These are phyloP conservation scores for Murraya paniculata DNA, from an alignment of 345 rosid species.

Conservation along the genomic window DNA sequence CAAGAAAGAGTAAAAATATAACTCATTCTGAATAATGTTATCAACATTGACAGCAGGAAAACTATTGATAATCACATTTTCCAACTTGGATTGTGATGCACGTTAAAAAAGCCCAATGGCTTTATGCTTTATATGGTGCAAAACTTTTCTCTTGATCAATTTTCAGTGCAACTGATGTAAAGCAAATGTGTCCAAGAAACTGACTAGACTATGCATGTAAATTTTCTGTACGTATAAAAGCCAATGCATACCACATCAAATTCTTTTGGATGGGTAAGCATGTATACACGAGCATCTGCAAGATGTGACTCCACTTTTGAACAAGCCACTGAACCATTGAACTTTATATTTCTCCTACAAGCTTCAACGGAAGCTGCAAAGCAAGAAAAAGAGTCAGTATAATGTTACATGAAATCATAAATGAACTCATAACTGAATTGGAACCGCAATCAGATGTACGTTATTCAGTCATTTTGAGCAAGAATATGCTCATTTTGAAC, in stretches of 20 bases:
- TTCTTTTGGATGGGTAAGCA: constrained; percentile 95
- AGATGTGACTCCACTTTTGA: constrained; percentile 93
- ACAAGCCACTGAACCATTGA: constrained; percentile 82
- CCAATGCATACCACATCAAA: constrained; percentile 76
- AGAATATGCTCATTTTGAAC: not conserved
- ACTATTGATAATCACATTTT: not conserved
- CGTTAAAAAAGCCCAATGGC: not conserved
- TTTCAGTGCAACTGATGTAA: not conserved
- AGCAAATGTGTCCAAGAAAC: constrained; percentile 4
- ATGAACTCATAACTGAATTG: not conserved
- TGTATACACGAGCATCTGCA: constrained; percentile 91
- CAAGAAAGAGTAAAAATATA: constrained; percentile 4
- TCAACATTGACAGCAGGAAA: not conserved
- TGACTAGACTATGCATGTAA: not conserved
- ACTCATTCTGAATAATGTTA: not conserved
- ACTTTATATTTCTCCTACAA: constrained; percentile 86
- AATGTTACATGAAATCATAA: not conserved
- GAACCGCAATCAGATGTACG: not conserved
- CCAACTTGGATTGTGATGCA: not conserved
- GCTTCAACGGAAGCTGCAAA: constrained; percentile 83
- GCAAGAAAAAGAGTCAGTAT: not conserved
- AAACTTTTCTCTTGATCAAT: not conserved
- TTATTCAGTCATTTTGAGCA: not conserved
- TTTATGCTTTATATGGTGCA: constrained; percentile 5
- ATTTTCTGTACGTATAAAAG: not conserved